phyloP scores from a whole-genome alignment of 2,329 filamentous ascomycete species.

The Exophiala sp. region DNA sequence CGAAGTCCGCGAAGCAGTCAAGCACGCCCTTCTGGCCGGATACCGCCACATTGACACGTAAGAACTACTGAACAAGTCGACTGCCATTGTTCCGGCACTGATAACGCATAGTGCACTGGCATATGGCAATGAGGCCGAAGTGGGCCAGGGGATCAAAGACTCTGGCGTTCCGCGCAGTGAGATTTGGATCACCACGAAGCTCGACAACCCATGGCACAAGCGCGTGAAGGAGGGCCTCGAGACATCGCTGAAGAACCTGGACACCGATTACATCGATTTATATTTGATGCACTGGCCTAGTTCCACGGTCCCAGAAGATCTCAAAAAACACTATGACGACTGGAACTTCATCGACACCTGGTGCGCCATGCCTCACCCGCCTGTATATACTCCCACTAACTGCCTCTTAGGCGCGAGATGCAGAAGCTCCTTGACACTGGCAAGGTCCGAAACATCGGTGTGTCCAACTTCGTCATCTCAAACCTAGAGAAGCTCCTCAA shows the following conservation, averaged over 20 bases:
- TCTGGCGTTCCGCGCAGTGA: conserved; percentile 59
- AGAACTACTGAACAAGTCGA: conserved; percentile 6
- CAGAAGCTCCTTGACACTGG: conserved; percentile 43
- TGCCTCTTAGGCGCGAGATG: conserved; percentile 28
- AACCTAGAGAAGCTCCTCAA: conserved; percentile 72
- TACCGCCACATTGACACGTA: conserved; percentile 70
- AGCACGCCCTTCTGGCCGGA: conserved; percentile 59
- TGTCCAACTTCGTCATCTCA: conserved; percentile 78
- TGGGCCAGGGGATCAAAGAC: conserved; percentile 59
- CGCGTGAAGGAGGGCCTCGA: conserved; percentile 57
- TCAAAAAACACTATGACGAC: conserved; percentile 60
- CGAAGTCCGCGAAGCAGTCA: conserved; percentile 65
- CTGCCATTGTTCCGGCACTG: neutral
- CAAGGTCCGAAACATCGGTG: conserved; percentile 74
- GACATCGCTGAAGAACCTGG: conserved; percentile 57
- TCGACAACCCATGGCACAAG: conserved; percentile 70
- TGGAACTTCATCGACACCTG: conserved; percentile 81
- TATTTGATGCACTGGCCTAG: conserved; percentile 58
- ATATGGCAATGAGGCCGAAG: conserved; percentile 70
- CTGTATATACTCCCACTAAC: conserved; percentile 34
- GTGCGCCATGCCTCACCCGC: conserved; percentile 28
- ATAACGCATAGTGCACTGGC: conserved; percentile 52
- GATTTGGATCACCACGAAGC: conserved; percentile 73
- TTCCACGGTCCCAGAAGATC: conserved; percentile 29
- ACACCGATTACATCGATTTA: conserved; percentile 61